Base-by-base conservation (phyloP, 345 rosid genomes). In the Eucalyptus sp. region DNA sequence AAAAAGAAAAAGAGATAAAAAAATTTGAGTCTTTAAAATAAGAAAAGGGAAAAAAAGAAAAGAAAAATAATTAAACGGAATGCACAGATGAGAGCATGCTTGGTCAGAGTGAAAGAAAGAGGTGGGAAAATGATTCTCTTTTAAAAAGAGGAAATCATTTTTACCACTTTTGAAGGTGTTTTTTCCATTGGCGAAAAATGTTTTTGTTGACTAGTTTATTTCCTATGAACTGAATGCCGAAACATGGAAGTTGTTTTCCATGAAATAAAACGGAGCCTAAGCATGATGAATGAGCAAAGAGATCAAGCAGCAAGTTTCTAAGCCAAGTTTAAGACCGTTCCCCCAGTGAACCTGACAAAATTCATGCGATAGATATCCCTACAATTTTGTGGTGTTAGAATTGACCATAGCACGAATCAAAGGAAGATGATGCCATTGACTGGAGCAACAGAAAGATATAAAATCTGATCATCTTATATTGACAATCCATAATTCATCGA, bases 401-500 rank as follows among this genome's bases (percentile, higher is more conserved):
- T 71, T 71, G 81, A 71, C 44, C 13, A 18, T 10, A 4, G 15
- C 48, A 76, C 13, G 27, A 76, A 41, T 41, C 12, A 10, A 20
- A 76, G 84, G 84, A 76, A 76, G 84, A 76, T 76, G 27, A 76
- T 76, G 7, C 46, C 84, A 76, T 76, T 11, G 48, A 76, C 84
- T 11, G 15, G 15, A 76, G 84, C 84, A 41, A 76, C 84, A 76
- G 48, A 76, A 76, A 41, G 48, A 76, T 41, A 76, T 20, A 6
- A 76, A 41, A 48, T 41, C 84, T 11, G 84, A 76, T 76, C 84
- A 76, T 76, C 84, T 76, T 41, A 76, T 76, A 76, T 76, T 48
- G 37, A 76, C 29, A 76, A 41, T 76, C 14, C 84, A 20, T 11
- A 76, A 37, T 76, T 37, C 48, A 41, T 76, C 12, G 15, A 76